phyloP scores from a whole-genome alignment of 495 filamentous ascomycete species.

The Penicillium paradoxum region DNA sequence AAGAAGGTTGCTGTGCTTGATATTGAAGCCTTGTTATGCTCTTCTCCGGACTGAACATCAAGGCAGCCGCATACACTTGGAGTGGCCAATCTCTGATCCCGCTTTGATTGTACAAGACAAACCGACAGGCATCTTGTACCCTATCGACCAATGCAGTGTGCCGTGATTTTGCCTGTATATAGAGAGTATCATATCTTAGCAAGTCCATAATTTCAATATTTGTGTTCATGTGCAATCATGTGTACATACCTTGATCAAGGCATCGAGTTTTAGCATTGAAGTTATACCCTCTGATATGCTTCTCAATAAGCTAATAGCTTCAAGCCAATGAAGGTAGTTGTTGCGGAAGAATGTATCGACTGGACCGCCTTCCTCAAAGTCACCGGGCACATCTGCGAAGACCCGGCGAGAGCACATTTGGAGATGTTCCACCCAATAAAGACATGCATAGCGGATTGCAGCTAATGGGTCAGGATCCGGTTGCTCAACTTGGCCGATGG shows the following conservation, averaged over 20 bases:
- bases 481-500: neutral
- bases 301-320: conserved; percentile 28
- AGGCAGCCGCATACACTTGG: too few relatives aligned
- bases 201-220: neutral
- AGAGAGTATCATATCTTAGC: too few relatives aligned
- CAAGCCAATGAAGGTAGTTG: conserved; percentile 34
- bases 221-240: too few relatives aligned
- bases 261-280: conserved; percentile 10
- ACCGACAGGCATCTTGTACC: conserved; percentile 26
- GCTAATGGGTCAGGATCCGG: conserved; percentile 14
- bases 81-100: too few relatives aligned
- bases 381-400: neutral
- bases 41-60: too few relatives aligned
- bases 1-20: too few relatives aligned
- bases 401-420: neutral
- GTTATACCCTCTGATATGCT: conserved; percentile 21
- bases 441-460: conserved; percentile 26
- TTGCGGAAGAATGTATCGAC: conserved; percentile 19
- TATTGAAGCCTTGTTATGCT: too few relatives aligned
- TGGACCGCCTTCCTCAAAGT: conserved; percentile 3
- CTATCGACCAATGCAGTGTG: too few relatives aligned
- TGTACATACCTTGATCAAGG: conserved; percentile 13
- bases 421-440: conserved; percentile 40
- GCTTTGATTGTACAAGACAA: conserved; percentile 18
- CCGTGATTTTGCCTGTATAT: too few relatives aligned